Evolutionary conservation across 306 rosid genomes (phyloP).

Genomic region (Oemleria cerasiformis): DNA sequence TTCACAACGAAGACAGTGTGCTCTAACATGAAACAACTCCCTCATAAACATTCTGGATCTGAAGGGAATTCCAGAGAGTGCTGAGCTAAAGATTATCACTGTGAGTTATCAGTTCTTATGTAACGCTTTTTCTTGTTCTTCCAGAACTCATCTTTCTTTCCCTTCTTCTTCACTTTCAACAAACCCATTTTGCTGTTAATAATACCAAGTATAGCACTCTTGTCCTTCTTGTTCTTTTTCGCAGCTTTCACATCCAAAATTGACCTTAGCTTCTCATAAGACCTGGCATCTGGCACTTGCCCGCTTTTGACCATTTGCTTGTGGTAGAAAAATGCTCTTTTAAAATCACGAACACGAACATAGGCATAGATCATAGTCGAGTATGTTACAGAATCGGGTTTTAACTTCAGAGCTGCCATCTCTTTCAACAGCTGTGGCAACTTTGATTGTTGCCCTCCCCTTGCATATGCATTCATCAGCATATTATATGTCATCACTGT

Average conservation of each 20-base stretch:
- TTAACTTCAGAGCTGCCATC: constrained; percentile 62
- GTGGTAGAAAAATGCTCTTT: constrained; percentile 69
- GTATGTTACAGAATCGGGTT: constrained; percentile 81
- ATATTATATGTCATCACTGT: constrained; percentile 80
- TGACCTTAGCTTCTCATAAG: constrained; percentile 64
- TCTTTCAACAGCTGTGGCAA: constrained; percentile 73
- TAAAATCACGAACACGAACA: constrained; percentile 66
- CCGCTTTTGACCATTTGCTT: constrained; percentile 73
- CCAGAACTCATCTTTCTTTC: constrained; percentile 93
- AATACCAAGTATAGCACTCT: constrained; percentile 53
- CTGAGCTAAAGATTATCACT: not conserved
- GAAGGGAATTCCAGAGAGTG: not conserved
- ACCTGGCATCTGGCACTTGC: constrained; percentile 54
- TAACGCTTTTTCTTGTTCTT: constrained; percentile 51
- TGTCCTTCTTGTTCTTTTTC: constrained; percentile 65
- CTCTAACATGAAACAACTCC: not conserved
- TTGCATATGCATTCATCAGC: constrained; percentile 84
- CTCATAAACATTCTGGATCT: not conserved
- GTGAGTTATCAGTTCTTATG: constrained; percentile 23
- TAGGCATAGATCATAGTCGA: constrained; percentile 82
- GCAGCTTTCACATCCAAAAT: constrained; percentile 65
- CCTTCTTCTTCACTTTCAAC: constrained; percentile 44
- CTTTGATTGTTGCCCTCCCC: constrained; percentile 77
- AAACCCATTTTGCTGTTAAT: constrained; percentile 55
- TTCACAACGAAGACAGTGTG: not conserved